Evolutionary conservation across 345 rosid species (phyloP).

Genomic region (Kernera saxatilis): DNA sequence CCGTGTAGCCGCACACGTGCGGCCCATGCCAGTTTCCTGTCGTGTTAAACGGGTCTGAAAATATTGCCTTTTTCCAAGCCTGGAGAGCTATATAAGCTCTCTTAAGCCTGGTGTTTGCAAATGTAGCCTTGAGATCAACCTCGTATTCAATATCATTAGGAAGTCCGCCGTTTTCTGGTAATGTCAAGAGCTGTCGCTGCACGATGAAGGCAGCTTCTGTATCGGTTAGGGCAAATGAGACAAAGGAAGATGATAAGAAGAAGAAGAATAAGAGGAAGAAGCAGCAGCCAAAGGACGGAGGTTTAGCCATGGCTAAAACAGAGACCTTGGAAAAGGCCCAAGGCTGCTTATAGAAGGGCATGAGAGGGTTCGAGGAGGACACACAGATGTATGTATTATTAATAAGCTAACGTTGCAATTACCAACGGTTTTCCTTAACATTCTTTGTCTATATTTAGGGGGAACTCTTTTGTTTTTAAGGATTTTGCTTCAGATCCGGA

Average conservation of each 20-base stretch:
- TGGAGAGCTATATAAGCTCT: conserved; percentile 72
- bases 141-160: conserved; percentile 30
- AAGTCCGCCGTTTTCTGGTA: conserved; percentile 38
- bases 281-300: conserved; percentile 49
- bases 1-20: conserved; percentile 60
- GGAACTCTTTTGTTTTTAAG: not conserved
- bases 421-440: conserved; percentile 18
- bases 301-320: conserved; percentile 37
- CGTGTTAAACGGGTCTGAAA: conserved; percentile 69
- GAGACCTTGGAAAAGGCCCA: conserved; percentile 57
- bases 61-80: conserved; percentile 68
- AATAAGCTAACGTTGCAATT: conserved; percentile 18
- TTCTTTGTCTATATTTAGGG: conserved; percentile 22
- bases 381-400: conserved; percentile 16
- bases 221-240: conserved; percentile 44
- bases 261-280: conserved; percentile 33
- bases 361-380: conserved; percentile 21
- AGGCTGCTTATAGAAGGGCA: conserved; percentile 61
- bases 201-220: conserved; percentile 56
- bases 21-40: conserved; percentile 75
- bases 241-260: conserved; percentile 23
- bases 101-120: conserved; percentile 54
- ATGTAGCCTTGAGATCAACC: conserved; percentile 34
- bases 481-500: conserved; percentile 24
- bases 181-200: conserved; percentile 57